Percentiles rank a stretch among this genome's conserved stretches.
phyloP scores from a whole-genome alignment of 2,329 filamentous ascomycete species.

The Penicillium rolfsii region DNA sequence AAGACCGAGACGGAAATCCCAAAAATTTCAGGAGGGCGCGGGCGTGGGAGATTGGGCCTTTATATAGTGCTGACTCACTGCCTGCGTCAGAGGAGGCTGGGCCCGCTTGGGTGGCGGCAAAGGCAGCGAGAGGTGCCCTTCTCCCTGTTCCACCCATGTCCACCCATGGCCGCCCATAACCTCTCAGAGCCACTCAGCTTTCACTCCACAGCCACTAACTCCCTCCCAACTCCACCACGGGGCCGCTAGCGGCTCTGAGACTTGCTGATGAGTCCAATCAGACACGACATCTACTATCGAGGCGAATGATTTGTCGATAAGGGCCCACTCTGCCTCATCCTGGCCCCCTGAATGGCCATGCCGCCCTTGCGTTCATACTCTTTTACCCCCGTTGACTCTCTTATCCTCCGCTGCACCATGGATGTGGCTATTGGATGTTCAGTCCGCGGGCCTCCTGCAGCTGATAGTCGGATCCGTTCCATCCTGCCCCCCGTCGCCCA shows the following conservation, averaged over 20 bases:
- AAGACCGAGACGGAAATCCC: conserved; percentile 45
- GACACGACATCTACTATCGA: neutral
- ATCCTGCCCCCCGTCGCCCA: conserved; percentile 26
- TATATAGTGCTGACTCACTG: conserved; percentile 47
- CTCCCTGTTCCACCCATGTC: conserved; percentile 22
- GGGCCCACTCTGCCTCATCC: neutral
- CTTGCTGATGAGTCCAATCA: conserved; percentile 15
- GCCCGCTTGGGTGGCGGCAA: conserved; percentile 40
- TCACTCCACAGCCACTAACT: conserved; percentile 1
- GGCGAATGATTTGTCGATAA: conserved; percentile 6
- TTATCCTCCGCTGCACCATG: conserved; percentile 31
- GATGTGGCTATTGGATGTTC: conserved; percentile 34
- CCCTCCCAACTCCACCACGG: neutral
- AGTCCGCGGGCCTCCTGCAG: conserved; percentile 37
- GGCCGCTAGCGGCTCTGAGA: conserved; percentile 30
- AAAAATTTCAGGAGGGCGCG: conserved; percentile 21
- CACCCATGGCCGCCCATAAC: conserved; percentile 32
- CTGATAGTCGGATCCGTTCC: conserved; percentile 29
- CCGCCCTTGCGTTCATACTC: conserved; percentile 29
- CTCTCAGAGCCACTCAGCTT: conserved; percentile 5
- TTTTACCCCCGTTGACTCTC: conserved; percentile 22
- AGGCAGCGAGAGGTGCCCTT: conserved; percentile 37
- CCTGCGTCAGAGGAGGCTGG: conserved; percentile 42
- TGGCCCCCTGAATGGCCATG: conserved; percentile 23
- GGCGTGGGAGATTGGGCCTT: conserved; percentile 45